Evolutionary conservation across 164 flowering plant species (phyloP), one percentile per base, ranked within the genome.

Genomic region (Kalanchoe fedtschenkoi): DNA sequence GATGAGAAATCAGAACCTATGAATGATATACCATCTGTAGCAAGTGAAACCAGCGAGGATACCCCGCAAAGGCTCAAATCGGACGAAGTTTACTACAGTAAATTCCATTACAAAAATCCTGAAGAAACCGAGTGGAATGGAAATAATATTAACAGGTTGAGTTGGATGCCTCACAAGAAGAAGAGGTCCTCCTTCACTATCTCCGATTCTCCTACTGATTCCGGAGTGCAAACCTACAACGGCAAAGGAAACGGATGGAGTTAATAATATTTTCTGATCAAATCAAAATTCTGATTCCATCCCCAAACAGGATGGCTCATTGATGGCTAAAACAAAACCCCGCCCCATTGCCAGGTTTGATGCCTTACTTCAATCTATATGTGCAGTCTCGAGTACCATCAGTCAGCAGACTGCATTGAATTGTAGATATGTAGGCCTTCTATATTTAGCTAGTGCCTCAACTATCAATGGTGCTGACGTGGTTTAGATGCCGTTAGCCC

Each of bases 141-240:
- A 33, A 80, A 72, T 84, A 66, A 66, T 53, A 76, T 75, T 17
- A 69, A 62, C 17, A 58, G 74, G 15, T 34, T 80, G 24, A 78
- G 83, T 54, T 85, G 91, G 93, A 83, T 74, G 65, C 74, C 85
- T 19, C 84, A 83, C 62, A 85, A 76, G 76, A 87, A 73, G 76
- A 89, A 81, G 81, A 78, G 96, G 71, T 80, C 91, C 17, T 80
- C 76, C 68, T 76, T 70, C 70, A 68, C 43, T 14, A 37, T 46
- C 26, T 68, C 63, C 21, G 70, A 38, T 37, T 76, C 85, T 34
- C 67, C 79, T 5, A 64, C 75, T 5, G 76, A 72, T 61, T 64
- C 80, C 8, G 70, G 73, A 64, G 80, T 77, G 29, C 83, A 77
- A 44, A 73, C 59, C 70, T 70, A 72, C 46, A 71, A 64, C 64